Evolutionary conservation across 2,329 filamentous ascomycete species (phyloP).

Genomic region (Neoscytalidium dimidiatum): DNA sequence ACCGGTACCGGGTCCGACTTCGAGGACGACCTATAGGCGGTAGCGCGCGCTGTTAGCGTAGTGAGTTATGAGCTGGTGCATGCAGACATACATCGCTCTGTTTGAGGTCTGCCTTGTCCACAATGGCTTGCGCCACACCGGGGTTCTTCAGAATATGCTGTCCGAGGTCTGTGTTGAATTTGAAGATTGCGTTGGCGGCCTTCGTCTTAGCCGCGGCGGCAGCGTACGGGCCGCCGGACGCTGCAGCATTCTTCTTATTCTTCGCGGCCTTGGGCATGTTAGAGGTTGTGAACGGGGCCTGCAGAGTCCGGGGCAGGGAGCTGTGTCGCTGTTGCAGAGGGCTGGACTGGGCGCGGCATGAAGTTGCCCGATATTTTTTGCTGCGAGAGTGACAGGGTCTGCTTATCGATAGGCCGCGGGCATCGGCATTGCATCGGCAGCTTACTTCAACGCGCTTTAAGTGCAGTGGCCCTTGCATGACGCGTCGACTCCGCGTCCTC

Average conservation of each 20-base stretch:
- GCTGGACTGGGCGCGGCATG: not conserved
- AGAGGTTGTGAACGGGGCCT: not conserved
- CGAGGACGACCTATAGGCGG: conserved; percentile 69
- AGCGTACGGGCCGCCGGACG: conserved; percentile 46
- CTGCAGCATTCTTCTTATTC: conserved; percentile 38
- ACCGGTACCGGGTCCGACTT: conserved; percentile 88
- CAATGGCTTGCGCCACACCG: conserved; percentile 63
- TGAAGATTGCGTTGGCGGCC: conserved; percentile 82
- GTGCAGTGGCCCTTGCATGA: not conserved
- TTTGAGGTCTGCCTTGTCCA: conserved; percentile 85
- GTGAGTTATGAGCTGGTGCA: not conserved
- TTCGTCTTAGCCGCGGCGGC: conserved; percentile 49
- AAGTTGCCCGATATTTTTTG: not conserved
- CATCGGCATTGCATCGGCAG: not conserved
- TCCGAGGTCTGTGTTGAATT: conserved; percentile 80
- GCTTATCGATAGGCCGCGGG: conserved; percentile 10
- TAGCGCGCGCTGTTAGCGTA: not conserved
- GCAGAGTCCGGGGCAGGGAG: conserved; percentile 7
- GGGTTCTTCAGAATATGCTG: conserved; percentile 66
- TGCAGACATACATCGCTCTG: conserved; percentile 63
- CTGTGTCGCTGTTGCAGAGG: not conserved
- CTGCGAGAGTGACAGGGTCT: not conserved
- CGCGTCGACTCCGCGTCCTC: conserved; percentile 7
- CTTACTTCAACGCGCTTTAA: not conserved
- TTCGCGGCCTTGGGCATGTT: conserved; percentile 48